Percentiles rank a stretch among this genome's conserved stretches.
These are phyloP conservation scores for Cercophora scortea DNA, from an alignment of 495 filamentous ascomycete species.

Conservation along the genomic window DNA sequence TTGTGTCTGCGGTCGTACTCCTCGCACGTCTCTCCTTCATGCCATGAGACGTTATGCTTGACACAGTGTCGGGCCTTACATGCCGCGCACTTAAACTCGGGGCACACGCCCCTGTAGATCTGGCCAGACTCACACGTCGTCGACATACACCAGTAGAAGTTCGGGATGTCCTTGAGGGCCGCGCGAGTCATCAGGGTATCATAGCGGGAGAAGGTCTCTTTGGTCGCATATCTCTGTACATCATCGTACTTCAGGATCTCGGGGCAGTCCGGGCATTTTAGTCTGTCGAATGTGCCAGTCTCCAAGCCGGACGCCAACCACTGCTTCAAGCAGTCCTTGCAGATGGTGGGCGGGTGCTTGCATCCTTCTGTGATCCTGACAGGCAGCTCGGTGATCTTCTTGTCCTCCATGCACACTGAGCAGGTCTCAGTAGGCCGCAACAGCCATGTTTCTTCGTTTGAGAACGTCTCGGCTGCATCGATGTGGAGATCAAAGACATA, in stretches of 20 bases:
- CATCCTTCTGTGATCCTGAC: slow-evolving; percentile 23
- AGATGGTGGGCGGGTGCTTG: slow-evolving; percentile 24
- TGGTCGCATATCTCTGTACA: slow-evolving; percentile 21
- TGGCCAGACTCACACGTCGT: slow-evolving; percentile 36
- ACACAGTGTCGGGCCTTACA: slow-evolving; percentile 33
- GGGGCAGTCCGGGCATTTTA: slow-evolving; percentile 34
- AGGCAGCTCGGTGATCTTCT: slow-evolving; percentile 26
- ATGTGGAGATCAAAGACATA: slow-evolving; percentile 25
- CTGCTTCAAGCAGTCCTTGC: slow-evolving; percentile 26
- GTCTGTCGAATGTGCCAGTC: slow-evolving; percentile 20
- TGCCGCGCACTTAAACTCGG: slow-evolving; percentile 30
- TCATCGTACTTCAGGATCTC: slow-evolving; percentile 26
- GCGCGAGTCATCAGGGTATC: slow-evolving; percentile 24
- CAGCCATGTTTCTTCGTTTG: slow-evolving; percentile 28
- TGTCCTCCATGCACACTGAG: slow-evolving; percentile 30
- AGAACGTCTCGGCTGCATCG: slow-evolving; percentile 20
- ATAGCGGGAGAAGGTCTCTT: slow-evolving; percentile 26
- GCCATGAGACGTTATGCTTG: slow-evolving; percentile 38
- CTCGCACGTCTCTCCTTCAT: slow-evolving; percentile 39
- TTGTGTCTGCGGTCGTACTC: slow-evolving; percentile 32
- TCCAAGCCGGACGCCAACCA: slow-evolving; percentile 29
- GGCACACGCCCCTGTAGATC: slow-evolving; percentile 25
- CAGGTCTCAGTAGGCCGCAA: slow-evolving; percentile 23
- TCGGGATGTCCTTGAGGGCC: slow-evolving; percentile 19
- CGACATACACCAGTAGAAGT: slow-evolving; percentile 38